Conservation (phyloP, 345 rosid species). For the Noccaea caerulescens region DNA sequence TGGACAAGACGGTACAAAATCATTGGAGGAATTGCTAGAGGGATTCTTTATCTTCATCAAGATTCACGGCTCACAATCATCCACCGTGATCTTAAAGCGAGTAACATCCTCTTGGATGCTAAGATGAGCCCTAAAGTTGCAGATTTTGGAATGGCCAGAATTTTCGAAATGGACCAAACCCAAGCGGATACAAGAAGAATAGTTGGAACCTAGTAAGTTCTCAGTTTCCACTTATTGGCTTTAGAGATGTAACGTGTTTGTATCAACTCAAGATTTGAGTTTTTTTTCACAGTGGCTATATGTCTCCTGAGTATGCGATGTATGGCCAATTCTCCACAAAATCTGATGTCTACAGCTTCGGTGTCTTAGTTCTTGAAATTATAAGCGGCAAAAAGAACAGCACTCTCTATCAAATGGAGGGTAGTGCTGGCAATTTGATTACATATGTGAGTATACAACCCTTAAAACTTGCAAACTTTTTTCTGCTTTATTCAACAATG, state of each 20-base stretch:
- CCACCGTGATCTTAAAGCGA: conserved; percentile 50
- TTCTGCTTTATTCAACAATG: no score
- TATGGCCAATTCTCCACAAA: conserved; percentile 43
- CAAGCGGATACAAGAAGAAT: conserved; percentile 46
- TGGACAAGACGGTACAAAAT: conserved; percentile 47
- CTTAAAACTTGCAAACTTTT: neutral
- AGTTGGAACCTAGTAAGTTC: conserved; percentile 57
- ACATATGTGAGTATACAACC: conserved; percentile 3
- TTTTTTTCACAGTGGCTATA: conserved; percentile 23
- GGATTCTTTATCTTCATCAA: conserved; percentile 48
- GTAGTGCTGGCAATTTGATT: no score
- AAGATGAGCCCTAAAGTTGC: conserved; percentile 51
- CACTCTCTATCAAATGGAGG: neutral
- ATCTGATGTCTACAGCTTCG: conserved; percentile 45
- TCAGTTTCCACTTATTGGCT: neutral
- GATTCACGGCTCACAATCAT: conserved; percentile 55
- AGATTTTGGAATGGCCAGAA: conserved; percentile 55
- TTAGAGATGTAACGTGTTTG: neutral
- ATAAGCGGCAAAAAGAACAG: conserved; percentile 38
- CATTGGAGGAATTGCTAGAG: conserved; percentile 52
- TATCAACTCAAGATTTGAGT: neutral
- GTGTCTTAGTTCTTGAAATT: conserved; percentile 41
- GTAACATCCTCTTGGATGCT: conserved; percentile 54
- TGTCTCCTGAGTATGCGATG: conserved; percentile 46
- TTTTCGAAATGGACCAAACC: conserved; percentile 43